These are phyloP conservation scores for Aspergillus pseudoglaucus DNA, from an alignment of 2,329 filamentous ascomycete genomes.

Conservation along the genomic window DNA sequence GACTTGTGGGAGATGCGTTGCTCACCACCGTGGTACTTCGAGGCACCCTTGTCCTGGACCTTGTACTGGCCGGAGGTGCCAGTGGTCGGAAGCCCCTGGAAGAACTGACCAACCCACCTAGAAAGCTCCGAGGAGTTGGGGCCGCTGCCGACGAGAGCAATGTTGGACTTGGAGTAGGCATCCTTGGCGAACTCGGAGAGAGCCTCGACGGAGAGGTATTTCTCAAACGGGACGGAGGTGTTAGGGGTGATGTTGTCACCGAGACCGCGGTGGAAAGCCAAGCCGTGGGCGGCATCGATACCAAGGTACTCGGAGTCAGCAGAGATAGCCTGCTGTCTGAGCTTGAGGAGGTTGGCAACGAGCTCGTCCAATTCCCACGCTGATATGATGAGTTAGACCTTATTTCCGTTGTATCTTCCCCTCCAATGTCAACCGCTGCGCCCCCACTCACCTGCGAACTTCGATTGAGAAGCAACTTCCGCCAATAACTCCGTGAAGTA, in stretches of 20 bases:
- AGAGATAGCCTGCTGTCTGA: slow-evolving; percentile 68
- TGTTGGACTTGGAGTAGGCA: slow-evolving; percentile 83
- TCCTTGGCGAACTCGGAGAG: slow-evolving; percentile 69
- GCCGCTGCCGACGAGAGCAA: slow-evolving; percentile 86
- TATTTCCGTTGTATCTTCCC: not conserved
- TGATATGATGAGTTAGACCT: slow-evolving; percentile 4
- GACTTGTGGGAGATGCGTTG: slow-evolving; percentile 72
- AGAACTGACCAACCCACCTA: slow-evolving; percentile 93
- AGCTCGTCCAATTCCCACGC: slow-evolving; percentile 86
- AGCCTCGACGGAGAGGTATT: slow-evolving; percentile 71
- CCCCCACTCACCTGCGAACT: slow-evolving; percentile 60
- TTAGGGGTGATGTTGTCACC: slow-evolving; percentile 71
- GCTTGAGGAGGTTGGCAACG: slow-evolving; percentile 66
- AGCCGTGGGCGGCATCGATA: slow-evolving; percentile 74
- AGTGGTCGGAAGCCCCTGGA: slow-evolving; percentile 59
- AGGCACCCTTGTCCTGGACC: slow-evolving; percentile 54
- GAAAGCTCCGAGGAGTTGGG: slow-evolving; percentile 66
- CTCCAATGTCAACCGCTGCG: slow-evolving; percentile 2
- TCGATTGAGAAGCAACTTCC: slow-evolving; percentile 83
- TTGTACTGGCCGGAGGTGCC: slow-evolving; percentile 46
- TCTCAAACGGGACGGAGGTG: slow-evolving; percentile 62
- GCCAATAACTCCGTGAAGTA: slow-evolving; percentile 95
- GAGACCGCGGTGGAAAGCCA: slow-evolving; percentile 91
- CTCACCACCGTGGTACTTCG: slow-evolving; percentile 92
- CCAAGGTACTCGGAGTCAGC: slow-evolving; percentile 62